Conservation (phyloP, 2,329 filamentous ascomycete species). For the Fusarium brachygibbosum region DNA sequence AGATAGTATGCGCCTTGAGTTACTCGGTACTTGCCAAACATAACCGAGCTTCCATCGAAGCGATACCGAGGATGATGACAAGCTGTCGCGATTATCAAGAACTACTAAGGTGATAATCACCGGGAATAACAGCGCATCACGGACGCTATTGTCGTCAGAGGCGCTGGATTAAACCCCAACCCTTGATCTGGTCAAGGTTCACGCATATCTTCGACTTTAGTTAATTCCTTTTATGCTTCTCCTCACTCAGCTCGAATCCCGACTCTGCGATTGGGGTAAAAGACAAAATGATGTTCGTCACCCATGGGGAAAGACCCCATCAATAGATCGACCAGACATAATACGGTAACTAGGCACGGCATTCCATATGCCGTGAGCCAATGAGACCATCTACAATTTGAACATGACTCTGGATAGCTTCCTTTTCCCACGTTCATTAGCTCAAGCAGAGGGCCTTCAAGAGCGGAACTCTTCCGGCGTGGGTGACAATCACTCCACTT, state of each 20-base stretch:
- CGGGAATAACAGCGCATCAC: conserved; percentile 40
- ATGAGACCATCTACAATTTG: conserved; percentile 13
- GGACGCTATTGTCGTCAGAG: conserved; percentile 29
- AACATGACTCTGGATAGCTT: conserved; percentile 31
- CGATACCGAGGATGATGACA: conserved; percentile 31
- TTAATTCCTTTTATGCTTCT: conserved; percentile 36
- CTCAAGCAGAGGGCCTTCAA: conserved; percentile 11
- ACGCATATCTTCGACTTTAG: conserved; percentile 1
- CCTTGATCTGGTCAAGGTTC: conserved; percentile 15
- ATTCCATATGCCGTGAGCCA: conserved; percentile 27
- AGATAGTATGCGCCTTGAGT: background rate
- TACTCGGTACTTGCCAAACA: conserved; percentile 4
- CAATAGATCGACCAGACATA: conserved; percentile 28
- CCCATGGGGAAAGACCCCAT: conserved; percentile 24
- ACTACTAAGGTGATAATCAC: conserved; percentile 4
- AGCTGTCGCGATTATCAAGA: conserved; percentile 2
- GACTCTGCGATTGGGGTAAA: conserved; percentile 29
- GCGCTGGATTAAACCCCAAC: conserved; percentile 6
- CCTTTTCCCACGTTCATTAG: conserved; percentile 9
- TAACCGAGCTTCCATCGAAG: conserved; percentile 40
- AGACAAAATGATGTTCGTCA: conserved; percentile 7
- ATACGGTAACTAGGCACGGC: conserved; percentile 22
- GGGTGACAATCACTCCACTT: conserved; percentile 25
- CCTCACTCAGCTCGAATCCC: conserved; percentile 29
- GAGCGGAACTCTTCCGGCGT: conserved; percentile 32